phyloP scores from a whole-genome alignment of 495 filamentous ascomycete species.

The Neurospora sp. region DNA sequence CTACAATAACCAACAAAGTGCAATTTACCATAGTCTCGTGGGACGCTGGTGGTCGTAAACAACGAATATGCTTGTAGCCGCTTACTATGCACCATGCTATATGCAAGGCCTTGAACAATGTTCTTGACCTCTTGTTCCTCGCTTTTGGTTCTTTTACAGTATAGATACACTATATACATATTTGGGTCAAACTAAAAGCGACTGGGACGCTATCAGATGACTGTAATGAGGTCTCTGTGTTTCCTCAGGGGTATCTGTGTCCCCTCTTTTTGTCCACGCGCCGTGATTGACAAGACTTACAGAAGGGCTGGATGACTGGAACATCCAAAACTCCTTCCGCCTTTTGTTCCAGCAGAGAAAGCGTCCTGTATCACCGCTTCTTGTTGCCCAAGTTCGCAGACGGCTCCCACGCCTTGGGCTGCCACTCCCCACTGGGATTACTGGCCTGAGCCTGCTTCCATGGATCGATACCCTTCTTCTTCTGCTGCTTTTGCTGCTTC shows the following conservation, averaged over 20 bases:
- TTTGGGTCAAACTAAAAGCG: not conserved
- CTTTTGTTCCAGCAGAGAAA: not conserved
- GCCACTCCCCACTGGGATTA: slow-evolving; percentile 62
- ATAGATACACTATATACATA: not conserved
- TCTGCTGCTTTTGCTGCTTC: slow-evolving; percentile 15
- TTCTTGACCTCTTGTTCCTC: not conserved
- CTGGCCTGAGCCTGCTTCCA: slow-evolving; percentile 44
- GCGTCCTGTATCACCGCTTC: slow-evolving; percentile 17
- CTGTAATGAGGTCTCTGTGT: not conserved
- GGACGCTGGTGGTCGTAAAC: not conserved
- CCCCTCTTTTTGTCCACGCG: not conserved
- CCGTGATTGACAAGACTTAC: not conserved
- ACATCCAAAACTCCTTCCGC: not conserved
- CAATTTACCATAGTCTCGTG: not conserved
- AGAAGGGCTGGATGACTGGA: not conserved
- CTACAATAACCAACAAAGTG: not conserved
- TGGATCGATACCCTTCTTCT: slow-evolving; percentile 37
- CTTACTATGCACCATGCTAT: not conserved
- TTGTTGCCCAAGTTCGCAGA: slow-evolving; percentile 16
- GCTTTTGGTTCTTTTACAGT: not conserved
- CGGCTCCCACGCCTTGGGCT: slow-evolving; percentile 65
- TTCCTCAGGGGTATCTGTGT: not conserved
- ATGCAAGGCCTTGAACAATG: no score
- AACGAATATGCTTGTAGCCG: not conserved
- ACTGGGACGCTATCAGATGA: not conserved